Base-by-base conservation (phyloP, 2,329 filamentous ascomycete genomes). In the Colletotrichum spinosum region DNA sequence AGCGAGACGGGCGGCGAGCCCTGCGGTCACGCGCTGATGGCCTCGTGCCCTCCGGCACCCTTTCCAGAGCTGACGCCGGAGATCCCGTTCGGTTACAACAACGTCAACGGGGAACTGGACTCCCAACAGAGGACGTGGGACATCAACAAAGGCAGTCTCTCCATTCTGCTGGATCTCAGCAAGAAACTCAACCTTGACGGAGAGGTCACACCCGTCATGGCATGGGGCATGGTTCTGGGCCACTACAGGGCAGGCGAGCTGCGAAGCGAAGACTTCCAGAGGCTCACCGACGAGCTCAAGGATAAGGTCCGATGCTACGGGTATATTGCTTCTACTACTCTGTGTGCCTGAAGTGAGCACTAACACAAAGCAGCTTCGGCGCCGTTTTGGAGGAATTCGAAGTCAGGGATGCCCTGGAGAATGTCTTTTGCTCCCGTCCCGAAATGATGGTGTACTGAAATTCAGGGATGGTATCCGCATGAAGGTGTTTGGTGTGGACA, bases 151-250 rank as follows among this genome's bases (percentile, higher is more conserved):
- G 86, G 86, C 42, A 93, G 96, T 72, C 84, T 99, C 54, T 82
- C 90, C 55, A 97, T 92, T 58, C 83, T 98, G 58, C 86, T 97
- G 66, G 92, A 97, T 74, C 84, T 97, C 60, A 97, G 93, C 79
- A 87, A 90, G 71, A 89, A 90, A 71, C 84, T 97, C 34, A 90
- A 96, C 71, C 87, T 96, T 2, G 92, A 96, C 67, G 93, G 93
- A 56, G 93, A 97, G 79, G 92, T 98, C 72, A 98, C 95, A 15
- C 96, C 96, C 0, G 92, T 97, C 70, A 97, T 97, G 93, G 94
- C 94, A 0, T 95, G 96, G 88, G 91, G 93, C 54, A 91, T 92
- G 79, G 85, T 98, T 54, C 81, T 93, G 68, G 85, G 84, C 50
- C 90, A 96, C 77, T 87, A 91, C 42, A 84, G 90, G 67, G 88